Evolutionary conservation across 371 early-diverging fungal genomes (phyloP).

Genomic region (Dichotomocladium elegans): DNA sequence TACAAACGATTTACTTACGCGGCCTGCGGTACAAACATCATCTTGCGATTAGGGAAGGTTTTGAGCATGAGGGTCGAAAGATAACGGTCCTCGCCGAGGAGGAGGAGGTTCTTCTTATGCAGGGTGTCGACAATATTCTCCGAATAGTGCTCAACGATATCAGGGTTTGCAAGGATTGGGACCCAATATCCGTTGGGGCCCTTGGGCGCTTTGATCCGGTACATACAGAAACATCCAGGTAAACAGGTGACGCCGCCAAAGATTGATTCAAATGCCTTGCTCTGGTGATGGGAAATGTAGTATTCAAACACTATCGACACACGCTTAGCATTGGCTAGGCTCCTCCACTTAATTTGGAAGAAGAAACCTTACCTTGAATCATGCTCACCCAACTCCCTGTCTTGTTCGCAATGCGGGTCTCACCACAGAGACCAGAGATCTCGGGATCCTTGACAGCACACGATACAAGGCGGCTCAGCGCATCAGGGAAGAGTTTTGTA

Average conservation of each 20-base stretch:
- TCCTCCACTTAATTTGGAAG: neutral
- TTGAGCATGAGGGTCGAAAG: constrained; percentile 91
- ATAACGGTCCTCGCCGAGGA: constrained; percentile 95
- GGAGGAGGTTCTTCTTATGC: constrained; percentile 91
- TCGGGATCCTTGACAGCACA: constrained; percentile 73
- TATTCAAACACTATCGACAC: constrained; percentile 28
- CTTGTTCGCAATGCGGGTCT: constrained; percentile 89
- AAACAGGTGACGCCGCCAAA: constrained; percentile 98
- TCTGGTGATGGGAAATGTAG: constrained; percentile 87
- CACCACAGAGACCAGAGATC: constrained; percentile 82
- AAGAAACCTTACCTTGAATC: constrained; percentile 18
- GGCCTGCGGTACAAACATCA: constrained; percentile 91
- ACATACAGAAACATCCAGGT: constrained; percentile 95
- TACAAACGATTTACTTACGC: constrained; percentile 13
- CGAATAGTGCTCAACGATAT: constrained; percentile 87
- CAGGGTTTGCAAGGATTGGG: constrained; percentile 82
- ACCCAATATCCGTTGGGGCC: constrained; percentile 61
- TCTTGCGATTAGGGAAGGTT: constrained; percentile 87
- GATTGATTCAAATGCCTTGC: constrained; percentile 91
- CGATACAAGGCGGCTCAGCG: constrained; percentile 70
- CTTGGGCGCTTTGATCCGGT: constrained; percentile 85
- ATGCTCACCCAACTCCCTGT: constrained; percentile 40
- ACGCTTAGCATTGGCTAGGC: neutral
- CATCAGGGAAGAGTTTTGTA: constrained; percentile 80
- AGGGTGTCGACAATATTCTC: constrained; percentile 88